Evolutionary conservation across 352 stramenopile genomes (phyloP).

Genomic region (Phytophthora multivora): DNA sequence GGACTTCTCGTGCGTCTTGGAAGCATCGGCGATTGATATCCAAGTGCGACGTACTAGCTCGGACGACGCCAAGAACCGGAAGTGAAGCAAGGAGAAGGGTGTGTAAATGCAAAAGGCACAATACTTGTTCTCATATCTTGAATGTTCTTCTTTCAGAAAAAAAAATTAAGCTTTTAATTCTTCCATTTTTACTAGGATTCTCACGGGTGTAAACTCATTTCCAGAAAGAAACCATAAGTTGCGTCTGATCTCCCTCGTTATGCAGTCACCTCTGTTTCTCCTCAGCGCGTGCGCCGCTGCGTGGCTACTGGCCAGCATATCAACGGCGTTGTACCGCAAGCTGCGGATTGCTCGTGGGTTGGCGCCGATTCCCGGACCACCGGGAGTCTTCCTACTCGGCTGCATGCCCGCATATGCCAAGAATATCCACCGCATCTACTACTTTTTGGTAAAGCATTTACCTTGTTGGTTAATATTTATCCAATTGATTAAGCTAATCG

Average conservation of each 20-base stretch:
- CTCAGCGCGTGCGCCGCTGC: background rate
- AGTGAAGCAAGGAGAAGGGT: conserved; percentile 20
- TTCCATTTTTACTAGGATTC: too few species aligned
- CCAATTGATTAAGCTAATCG: background rate
- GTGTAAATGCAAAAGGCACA: background rate
- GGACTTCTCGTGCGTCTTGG: conserved; percentile 54
- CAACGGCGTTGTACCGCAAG: conserved; percentile 47
- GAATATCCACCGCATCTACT: conserved; percentile 59
- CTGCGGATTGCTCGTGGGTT: conserved; percentile 55
- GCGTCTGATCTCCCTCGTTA: background rate
- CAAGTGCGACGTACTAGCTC: conserved; percentile 37
- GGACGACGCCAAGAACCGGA: conserved; percentile 19
- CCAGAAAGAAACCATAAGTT: background rate
- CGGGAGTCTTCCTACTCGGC: conserved; percentile 53
- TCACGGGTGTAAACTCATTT: background rate
- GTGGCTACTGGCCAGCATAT: conserved; percentile 16
- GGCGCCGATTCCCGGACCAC: conserved; percentile 42
- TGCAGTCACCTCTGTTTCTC: conserved; percentile 3
- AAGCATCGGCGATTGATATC: conserved; percentile 43
- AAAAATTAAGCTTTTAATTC: too few species aligned
- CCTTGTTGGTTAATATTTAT: background rate
- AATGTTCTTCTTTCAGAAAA: too few species aligned
- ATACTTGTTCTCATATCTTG: too few species aligned
- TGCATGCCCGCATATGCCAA: conserved; percentile 57
- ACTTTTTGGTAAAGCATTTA: conserved; percentile 45